phyloP scores from a whole-genome alignment of 2,329 filamentous ascomycete species.

The Claviceps sp. region DNA sequence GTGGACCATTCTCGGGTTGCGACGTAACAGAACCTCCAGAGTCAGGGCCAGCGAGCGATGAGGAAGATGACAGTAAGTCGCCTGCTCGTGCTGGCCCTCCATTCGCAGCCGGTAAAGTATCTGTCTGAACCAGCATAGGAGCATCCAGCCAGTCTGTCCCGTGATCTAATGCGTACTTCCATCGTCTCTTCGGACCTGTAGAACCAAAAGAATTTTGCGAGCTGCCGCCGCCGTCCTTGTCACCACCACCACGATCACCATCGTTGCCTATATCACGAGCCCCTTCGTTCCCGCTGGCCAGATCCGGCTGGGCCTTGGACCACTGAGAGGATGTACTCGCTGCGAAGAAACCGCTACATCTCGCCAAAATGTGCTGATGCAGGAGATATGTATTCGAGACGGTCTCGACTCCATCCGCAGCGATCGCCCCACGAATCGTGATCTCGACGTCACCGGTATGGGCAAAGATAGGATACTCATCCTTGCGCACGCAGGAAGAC shows the following conservation, averaged over 20 bases:
- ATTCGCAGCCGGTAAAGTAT: slow-evolving; percentile 20
- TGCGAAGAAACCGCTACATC: slow-evolving; percentile 91
- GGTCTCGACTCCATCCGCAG: slow-evolving; percentile 35
- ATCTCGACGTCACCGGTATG: slow-evolving; percentile 92
- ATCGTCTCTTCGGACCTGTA: slow-evolving; percentile 38
- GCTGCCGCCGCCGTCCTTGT: no score
- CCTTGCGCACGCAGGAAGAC: slow-evolving; percentile 55
- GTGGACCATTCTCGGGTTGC: slow-evolving; percentile 18
- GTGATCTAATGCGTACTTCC: slow-evolving; percentile 81
- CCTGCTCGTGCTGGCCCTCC: neutral
- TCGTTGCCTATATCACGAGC: slow-evolving; percentile 20
- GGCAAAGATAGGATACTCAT: slow-evolving; percentile 79
- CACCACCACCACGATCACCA: neutral
- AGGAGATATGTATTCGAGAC: slow-evolving; percentile 71
- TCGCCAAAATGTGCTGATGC: slow-evolving; percentile 73
- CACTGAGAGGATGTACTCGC: slow-evolving; percentile 71
- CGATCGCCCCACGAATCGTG: slow-evolving; percentile 47
- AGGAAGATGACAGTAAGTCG: slow-evolving; percentile 7
- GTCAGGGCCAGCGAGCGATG: slow-evolving; percentile 20
- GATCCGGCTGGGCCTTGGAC: slow-evolving; percentile 25
- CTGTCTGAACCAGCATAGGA: slow-evolving; percentile 78
- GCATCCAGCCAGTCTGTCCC: slow-evolving; percentile 58
- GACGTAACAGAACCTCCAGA: slow-evolving; percentile 17
- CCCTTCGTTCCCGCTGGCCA: slow-evolving; percentile 29
- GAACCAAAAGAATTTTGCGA: neutral